Base-by-base conservation (phyloP, 805 yeast genomes). In the Kazachstania psychrophila region DNA sequence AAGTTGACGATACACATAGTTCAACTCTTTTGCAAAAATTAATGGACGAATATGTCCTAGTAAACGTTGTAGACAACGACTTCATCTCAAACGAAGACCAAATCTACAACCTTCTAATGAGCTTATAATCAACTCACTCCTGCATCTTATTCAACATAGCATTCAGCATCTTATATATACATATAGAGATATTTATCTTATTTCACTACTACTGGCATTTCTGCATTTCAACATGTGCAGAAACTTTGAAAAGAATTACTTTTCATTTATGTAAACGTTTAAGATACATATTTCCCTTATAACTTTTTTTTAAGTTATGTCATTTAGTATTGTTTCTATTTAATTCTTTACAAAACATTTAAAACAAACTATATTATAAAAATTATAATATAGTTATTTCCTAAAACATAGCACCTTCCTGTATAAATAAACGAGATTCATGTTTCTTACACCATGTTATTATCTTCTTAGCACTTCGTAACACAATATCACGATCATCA, bases 11-110 rank as follows among this genome's bases (percentile, higher is more conserved):
- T 27, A 45, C 56, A 15, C 59, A 53, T 22, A 54, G 58, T 40
- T 52, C 40, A 22, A 33, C 39, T 17, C 44, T 51, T 28, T 39
- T 49, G 32, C 44, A 44, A 39, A 45, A 42, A 38, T 19, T 77
- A 36, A 61, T 60, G 20, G 61, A 74, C 33, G 72, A 73, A 36
- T 89, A 73, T 64, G 77, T 78, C 28, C 70, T 89, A 51, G 80
- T 89, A 48, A 88, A 88, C 60, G 73, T 89, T 51, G 96, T 89
- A 40, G 94, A 88, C 64, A 89, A 89, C 58, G 87, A 88, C 54
- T 89, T 56, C 43, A 66, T 74, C 31, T 72, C 74, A 36, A 42
- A 48, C 3, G 70, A 75, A 45, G 68, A 70, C 31, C 69, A 72
- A 41, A 77, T 81, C 44, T 79, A 77, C 56, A 48, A 60, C 9